Evolutionary conservation across 2,329 filamentous ascomycete genomes (phyloP).

Genomic region (Drechslerella dactyloides): DNA sequence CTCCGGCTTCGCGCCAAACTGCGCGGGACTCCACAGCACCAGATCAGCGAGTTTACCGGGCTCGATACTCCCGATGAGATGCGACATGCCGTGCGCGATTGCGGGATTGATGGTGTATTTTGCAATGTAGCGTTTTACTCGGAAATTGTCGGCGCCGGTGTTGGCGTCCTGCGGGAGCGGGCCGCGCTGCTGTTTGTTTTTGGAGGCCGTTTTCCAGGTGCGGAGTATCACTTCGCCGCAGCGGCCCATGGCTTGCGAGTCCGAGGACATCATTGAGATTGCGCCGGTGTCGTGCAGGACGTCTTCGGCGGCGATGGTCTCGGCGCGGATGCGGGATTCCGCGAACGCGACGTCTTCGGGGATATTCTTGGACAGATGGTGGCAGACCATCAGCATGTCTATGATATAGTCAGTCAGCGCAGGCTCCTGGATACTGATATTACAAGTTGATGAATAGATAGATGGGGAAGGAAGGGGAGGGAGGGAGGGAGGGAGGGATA

Average conservation of each 20-base stretch:
- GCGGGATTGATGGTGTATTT: slow-evolving; percentile 98
- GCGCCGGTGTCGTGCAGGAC: slow-evolving; percentile 93
- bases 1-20: slow-evolving; percentile 85
- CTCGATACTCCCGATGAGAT: slow-evolving; percentile 77
- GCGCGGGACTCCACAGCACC: slow-evolving; percentile 81
- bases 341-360: slow-evolving; percentile 96
- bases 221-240: slow-evolving; percentile 91
- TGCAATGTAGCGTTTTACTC: slow-evolving; percentile 89
- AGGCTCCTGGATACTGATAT: not conserved
- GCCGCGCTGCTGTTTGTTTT: slow-evolving; percentile 89
- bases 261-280: slow-evolving; percentile 96
- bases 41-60: slow-evolving; percentile 88
- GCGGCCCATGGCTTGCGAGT: slow-evolving; percentile 95
- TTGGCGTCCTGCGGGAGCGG: slow-evolving; percentile 76
- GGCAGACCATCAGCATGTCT: slow-evolving; percentile 98
- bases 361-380: slow-evolving; percentile 89
- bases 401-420: slow-evolving; percentile 7
- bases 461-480: no score
- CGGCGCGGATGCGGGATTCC: slow-evolving; percentile 88
- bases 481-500: no score
- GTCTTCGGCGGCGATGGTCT: slow-evolving; percentile 96
- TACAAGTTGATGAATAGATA: not conserved
- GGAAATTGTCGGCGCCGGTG: slow-evolving; percentile 82
- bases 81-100: slow-evolving; percentile 85
- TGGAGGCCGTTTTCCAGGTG: slow-evolving; percentile 97